phyloP scores from a whole-genome alignment of 2,329 filamentous ascomycete species.

The Didymella pinodella region DNA sequence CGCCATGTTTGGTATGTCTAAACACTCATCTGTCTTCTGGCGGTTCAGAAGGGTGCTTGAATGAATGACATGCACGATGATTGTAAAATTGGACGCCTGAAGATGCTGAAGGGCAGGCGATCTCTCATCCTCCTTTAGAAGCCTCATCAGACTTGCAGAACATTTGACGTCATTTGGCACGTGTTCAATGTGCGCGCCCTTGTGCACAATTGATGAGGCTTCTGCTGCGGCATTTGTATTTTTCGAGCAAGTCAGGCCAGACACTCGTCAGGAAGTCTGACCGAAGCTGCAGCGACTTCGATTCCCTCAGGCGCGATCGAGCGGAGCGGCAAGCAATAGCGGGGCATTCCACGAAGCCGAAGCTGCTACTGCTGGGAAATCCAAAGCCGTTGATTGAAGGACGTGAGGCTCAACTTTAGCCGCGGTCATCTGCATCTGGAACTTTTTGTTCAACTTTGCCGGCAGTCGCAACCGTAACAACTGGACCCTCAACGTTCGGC shows the following conservation, averaged over 20 bases:
- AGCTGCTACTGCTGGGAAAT: constrained; percentile 12
- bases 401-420: constrained; percentile 20
- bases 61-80: background rate
- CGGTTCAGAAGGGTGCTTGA: background rate
- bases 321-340: background rate
- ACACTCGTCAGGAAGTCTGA: background rate
- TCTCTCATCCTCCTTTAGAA: background rate
- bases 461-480: constrained; percentile 16
- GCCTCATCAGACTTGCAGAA: background rate
- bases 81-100: background rate
- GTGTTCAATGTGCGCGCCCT: background rate
- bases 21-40: background rate
- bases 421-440: constrained; percentile 17
- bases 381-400: constrained; percentile 17
- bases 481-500: constrained; percentile 21
- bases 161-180: constrained; percentile 7
- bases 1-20: background rate
- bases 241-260: background rate
- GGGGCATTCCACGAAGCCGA: background rate
- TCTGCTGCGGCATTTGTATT: background rate
- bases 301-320: background rate
- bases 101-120: background rate
- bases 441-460: constrained; percentile 16
- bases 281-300: background rate
- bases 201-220: background rate